A percentile compares a stretch with the other conserved stretches of the same genome.
Conservation (phyloP, 805 yeast genomes). For the Saccharomycopsis sp. region DNA sequence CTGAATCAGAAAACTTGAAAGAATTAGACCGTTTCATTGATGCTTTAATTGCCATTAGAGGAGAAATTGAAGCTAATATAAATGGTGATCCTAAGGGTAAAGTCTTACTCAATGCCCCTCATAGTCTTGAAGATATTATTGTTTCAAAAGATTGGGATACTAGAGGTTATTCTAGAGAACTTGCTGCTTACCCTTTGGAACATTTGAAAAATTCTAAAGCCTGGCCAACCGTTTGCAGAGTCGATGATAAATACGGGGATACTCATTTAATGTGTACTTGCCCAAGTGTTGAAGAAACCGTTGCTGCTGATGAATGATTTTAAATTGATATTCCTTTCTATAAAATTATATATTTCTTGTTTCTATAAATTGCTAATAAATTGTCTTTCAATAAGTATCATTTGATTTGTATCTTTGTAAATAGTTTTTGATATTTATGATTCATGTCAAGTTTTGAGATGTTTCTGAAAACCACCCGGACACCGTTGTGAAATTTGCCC, state of each 20-base stretch:
- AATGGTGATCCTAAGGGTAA: conserved; percentile 54
- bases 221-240: conserved; percentile 92
- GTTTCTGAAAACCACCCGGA: too few species aligned
- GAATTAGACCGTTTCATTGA: conserved; percentile 89
- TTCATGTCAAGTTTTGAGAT: too few species aligned
- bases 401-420: too few species aligned
- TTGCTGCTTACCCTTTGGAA: conserved; percentile 89
- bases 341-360: too few species aligned
- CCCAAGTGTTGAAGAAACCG: conserved; percentile 55
- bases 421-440: too few species aligned
- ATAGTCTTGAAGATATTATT: conserved; percentile 70
- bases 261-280: conserved; percentile 88
- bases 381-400: too few species aligned
- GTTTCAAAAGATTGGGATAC: conserved; percentile 61
- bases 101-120: conserved; percentile 86
- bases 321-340: too few species aligned
- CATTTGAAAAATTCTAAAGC: conserved; percentile 65
- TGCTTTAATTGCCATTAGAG: conserved; percentile 71
- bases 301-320: not conserved
- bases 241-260: conserved; percentile 94
- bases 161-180: conserved; percentile 85
- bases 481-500: too few species aligned
- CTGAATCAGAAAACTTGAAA: conserved; percentile 82
- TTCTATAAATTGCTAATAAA: too few species aligned
- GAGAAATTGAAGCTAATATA: conserved; percentile 68